phyloP scores from a whole-genome alignment of 257 asterid species.

The Avicennia marina region DNA sequence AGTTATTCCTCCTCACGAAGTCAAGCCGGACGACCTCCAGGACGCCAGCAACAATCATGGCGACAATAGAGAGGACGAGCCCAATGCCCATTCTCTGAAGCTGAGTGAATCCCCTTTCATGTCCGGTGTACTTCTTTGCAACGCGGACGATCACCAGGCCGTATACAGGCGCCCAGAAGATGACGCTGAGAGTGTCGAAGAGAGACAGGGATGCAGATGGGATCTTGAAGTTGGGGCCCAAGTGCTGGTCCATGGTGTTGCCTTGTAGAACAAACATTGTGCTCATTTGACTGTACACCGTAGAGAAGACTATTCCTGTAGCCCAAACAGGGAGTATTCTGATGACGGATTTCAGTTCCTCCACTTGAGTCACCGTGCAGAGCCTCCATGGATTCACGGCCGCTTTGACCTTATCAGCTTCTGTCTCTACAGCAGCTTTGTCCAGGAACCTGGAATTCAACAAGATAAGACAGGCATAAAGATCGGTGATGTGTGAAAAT shows the following conservation, averaged over 20 bases:
- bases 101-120: conserved; percentile 71
- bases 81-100: conserved; percentile 87
- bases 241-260: conserved; percentile 60
- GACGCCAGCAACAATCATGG: conserved; percentile 62
- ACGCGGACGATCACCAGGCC: conserved; percentile 42
- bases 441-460: conserved; percentile 56
- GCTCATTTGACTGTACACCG: conserved; percentile 83
- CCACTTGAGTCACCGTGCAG: conserved; percentile 83
- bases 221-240: conserved; percentile 68
- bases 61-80: conserved; percentile 44
- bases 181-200: conserved; percentile 74
- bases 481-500: too few species aligned
- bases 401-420: conserved; percentile 26
- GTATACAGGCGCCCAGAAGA: conserved; percentile 65
- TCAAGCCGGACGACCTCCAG: conserved; percentile 60
- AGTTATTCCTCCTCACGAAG: conserved; percentile 37
- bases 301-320: conserved; percentile 61
- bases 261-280: conserved; percentile 91
- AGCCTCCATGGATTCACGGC: conserved; percentile 54
- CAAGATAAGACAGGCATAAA: too few species aligned
- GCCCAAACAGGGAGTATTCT: conserved; percentile 82
- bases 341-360: conserved; percentile 67
- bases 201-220: conserved; percentile 80
- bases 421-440: conserved; percentile 73
- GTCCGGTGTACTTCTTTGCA: conserved; percentile 52